phyloP scores from a whole-genome alignment of 768 basidiomycete genomes.

The Auricularia cornea region DNA sequence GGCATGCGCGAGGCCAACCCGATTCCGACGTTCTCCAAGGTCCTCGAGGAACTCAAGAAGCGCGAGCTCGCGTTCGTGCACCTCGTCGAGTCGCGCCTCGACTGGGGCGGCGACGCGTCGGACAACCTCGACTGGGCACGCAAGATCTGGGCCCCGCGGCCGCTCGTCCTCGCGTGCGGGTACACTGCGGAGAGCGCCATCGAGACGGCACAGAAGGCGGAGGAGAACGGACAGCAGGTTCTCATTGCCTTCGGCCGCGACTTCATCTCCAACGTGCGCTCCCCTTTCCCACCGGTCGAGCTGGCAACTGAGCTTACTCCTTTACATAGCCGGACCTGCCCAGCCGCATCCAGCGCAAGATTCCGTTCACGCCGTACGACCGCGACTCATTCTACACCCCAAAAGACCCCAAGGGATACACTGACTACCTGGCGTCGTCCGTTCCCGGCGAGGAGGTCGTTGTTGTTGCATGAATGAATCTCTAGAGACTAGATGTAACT shows the following conservation, averaged over 20 bases:
- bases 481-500: too few species aligned
- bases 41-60: conserved; percentile 10
- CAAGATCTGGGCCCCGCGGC: conserved; percentile 1
- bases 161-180: conserved; percentile 4
- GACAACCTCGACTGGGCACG: not conserved
- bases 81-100: conserved; percentile 11
- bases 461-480: too few species aligned
- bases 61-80: conserved; percentile 25
- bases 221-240: conserved; percentile 1
- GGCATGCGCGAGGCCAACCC: conserved; percentile 7
- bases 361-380: not conserved
- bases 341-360: not conserved
- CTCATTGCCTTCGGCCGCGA: conserved; percentile 4
- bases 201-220: not conserved
- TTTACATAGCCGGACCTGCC: not conserved
- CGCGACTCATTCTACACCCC: not conserved
- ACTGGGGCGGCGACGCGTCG: not conserved
- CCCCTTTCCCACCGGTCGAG: not conserved
- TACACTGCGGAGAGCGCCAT: not conserved
- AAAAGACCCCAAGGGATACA: not conserved
- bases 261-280: conserved; percentile 7
- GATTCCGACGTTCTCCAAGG: conserved; percentile 12
- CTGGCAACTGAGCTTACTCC: not conserved
- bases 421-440: not conserved
- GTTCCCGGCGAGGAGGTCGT: too few species aligned